These are phyloP conservation scores for Monilinia polystroma DNA, from an alignment of 2,329 filamentous ascomycete species.

Conservation along the genomic window DNA sequence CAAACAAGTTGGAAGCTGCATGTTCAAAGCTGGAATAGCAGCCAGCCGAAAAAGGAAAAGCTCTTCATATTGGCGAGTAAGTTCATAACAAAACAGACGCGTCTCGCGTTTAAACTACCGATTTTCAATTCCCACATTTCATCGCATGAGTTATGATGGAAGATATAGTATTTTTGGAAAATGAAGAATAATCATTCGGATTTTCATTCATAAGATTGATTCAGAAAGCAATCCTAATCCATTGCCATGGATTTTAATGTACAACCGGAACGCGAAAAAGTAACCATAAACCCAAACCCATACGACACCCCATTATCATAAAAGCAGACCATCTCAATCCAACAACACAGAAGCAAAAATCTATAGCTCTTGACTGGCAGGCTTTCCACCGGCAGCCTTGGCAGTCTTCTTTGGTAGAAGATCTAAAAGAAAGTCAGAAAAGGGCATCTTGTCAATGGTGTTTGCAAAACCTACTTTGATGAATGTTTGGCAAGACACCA, in stretches of 20 bases:
- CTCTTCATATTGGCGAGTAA: not conserved
- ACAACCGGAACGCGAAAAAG: conserved; percentile 64
- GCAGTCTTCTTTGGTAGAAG: conserved; percentile 98
- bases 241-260: conserved; percentile 67
- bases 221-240: conserved; percentile 41
- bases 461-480: conserved; percentile 72
- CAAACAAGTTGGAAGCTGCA: not conserved
- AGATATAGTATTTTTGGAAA: conserved; percentile 2
- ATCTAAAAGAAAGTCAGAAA: conserved; percentile 57
- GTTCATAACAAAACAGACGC: conserved; percentile 14
- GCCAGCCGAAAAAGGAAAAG: not conserved
- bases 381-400: conserved; percentile 77
- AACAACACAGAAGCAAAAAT: conserved; percentile 53
- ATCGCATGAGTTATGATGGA: not conserved
- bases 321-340: conserved; percentile 57
- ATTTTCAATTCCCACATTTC: not conserved
- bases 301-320: conserved; percentile 70
- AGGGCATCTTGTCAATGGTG: not conserved
- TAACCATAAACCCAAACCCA: conserved; percentile 74
- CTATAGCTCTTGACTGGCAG: conserved; percentile 92
- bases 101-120: not conserved
- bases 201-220: conserved; percentile 41
- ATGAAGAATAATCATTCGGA: conserved; percentile 29
- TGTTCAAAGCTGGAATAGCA: not conserved
- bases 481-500: conserved; percentile 95